phyloP scores from a whole-genome alignment of 352 stramenopile genomes.

The Phytophthora pinifolia region DNA sequence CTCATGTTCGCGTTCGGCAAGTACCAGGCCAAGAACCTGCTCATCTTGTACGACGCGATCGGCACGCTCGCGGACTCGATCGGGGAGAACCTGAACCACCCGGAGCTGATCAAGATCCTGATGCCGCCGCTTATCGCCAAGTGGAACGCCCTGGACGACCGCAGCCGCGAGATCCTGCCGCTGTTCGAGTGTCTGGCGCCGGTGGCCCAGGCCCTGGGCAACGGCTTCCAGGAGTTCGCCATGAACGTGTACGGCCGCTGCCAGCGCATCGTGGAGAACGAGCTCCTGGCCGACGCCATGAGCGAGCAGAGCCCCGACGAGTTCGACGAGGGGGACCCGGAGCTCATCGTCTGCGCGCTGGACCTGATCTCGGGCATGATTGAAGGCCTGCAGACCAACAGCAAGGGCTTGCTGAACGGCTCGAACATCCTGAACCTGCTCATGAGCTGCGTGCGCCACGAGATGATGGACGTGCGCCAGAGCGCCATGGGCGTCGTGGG shows the following conservation, averaged over 20 bases:
- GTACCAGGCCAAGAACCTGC: slow-evolving; percentile 94
- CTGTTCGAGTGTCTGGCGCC: slow-evolving; percentile 91
- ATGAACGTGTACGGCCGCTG: slow-evolving; percentile 80
- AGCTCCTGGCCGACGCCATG: slow-evolving; percentile 80
- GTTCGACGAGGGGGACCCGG: slow-evolving; percentile 84
- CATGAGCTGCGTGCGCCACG: slow-evolving; percentile 84
- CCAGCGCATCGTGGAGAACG: slow-evolving; percentile 83
- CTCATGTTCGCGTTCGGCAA: slow-evolving; percentile 93
- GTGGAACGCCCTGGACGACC: slow-evolving; percentile 87
- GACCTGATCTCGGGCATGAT: slow-evolving; percentile 91
- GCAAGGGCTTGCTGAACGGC: slow-evolving; percentile 67
- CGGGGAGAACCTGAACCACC: slow-evolving; percentile 91
- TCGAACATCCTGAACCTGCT: slow-evolving; percentile 90
- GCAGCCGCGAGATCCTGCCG: slow-evolving; percentile 80
- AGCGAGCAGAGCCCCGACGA: slow-evolving; percentile 76
- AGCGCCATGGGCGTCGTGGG: slow-evolving; percentile 89
- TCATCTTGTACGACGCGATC: slow-evolving; percentile 97
- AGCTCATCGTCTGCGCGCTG: slow-evolving; percentile 89
- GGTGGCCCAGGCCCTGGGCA: slow-evolving; percentile 80
- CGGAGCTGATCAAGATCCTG: slow-evolving; percentile 90
- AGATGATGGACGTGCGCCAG: slow-evolving; percentile 88
- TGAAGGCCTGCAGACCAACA: slow-evolving; percentile 78
- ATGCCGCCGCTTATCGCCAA: slow-evolving; percentile 94
- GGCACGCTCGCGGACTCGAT: slow-evolving; percentile 95
- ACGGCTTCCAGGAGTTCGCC: slow-evolving; percentile 88